Percentiles rank a stretch among this genome's conserved stretches.
Conservation (phyloP, 1,139 yeast species). For the Oligophagozyma castellii region DNA sequence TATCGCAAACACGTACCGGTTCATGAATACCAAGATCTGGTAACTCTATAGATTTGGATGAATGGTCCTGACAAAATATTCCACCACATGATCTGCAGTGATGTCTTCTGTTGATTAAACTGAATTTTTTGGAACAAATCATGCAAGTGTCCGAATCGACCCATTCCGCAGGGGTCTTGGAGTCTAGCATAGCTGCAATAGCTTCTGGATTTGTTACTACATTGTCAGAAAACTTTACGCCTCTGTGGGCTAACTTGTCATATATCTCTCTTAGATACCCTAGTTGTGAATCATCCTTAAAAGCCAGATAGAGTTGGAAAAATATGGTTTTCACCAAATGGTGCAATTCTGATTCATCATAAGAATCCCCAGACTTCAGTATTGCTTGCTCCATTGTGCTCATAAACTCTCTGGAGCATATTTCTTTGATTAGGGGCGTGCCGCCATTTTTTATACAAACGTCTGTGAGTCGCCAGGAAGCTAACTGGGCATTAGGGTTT, state of each 20-base stretch:
- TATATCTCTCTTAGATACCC: slow-evolving; percentile 53
- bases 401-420: slow-evolving; percentile 76
- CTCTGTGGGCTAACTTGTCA: slow-evolving; percentile 45
- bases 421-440: slow-evolving; percentile 62
- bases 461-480: slow-evolving; percentile 66
- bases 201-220: slow-evolving; percentile 37
- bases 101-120: slow-evolving; percentile 80
- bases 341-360: slow-evolving; percentile 36
- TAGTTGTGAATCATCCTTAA: slow-evolving; percentile 55
- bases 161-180: slow-evolving; percentile 97
- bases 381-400: slow-evolving; percentile 46
- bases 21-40: slow-evolving; percentile 79
- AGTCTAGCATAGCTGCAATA: slow-evolving; percentile 43
- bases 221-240: slow-evolving; percentile 35
- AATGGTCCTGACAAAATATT: slow-evolving; percentile 75
- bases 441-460: slow-evolving; percentile 93
- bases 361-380: slow-evolving; percentile 26
- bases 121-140: slow-evolving; percentile 75
- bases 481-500: slow-evolving; percentile 65
- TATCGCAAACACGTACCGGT: slow-evolving; percentile 89
- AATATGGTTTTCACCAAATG: slow-evolving; percentile 44
- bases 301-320: slow-evolving; percentile 67
- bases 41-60: slow-evolving; percentile 53
- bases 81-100: slow-evolving; percentile 98
- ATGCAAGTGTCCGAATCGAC: slow-evolving; percentile 89